phyloP scores from a whole-genome alignment of 163 green algal genomes.

The Scenedesmus sp. region DNA sequence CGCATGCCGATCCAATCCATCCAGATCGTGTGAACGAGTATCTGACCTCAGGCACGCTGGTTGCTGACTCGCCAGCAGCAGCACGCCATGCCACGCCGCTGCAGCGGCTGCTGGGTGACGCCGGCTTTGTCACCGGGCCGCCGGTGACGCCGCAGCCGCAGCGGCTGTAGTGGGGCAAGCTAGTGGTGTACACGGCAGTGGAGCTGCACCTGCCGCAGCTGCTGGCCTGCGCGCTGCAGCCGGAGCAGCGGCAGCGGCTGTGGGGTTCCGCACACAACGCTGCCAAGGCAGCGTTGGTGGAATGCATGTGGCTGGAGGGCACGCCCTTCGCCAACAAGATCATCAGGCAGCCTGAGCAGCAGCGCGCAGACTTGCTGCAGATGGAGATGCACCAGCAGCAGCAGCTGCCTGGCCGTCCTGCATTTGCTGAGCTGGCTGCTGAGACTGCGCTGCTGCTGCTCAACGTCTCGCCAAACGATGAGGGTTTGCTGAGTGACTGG shows the following conservation, averaged over 20 bases:
- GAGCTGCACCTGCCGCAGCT: neutral
- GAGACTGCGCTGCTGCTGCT: neutral
- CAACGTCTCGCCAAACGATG: neutral
- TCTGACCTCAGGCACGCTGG: neutral
- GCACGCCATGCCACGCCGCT: neutral
- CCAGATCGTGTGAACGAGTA: neutral
- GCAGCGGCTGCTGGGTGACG: neutral
- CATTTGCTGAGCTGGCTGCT: neutral
- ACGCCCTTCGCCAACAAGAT: no score
- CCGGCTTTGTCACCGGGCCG: neutral
- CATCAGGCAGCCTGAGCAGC: neutral
- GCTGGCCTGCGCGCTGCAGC: neutral
- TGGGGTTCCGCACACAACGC: neutral
- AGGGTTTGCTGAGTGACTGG: neutral
- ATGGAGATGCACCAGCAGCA: neutral
- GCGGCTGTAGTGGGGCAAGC: neutral
- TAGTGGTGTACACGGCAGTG: neutral
- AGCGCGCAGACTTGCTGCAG: neutral
- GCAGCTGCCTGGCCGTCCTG: neutral
- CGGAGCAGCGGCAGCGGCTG: neutral
- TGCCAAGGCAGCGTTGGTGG: neutral
- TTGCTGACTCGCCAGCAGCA: neutral
- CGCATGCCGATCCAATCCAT: neutral
- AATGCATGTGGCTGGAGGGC: no score
- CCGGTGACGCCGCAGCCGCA: neutral